These are phyloP conservation scores for Zalaria obscura DNA, from an alignment of 2,329 filamentous ascomycete species.

Conservation along the genomic window DNA sequence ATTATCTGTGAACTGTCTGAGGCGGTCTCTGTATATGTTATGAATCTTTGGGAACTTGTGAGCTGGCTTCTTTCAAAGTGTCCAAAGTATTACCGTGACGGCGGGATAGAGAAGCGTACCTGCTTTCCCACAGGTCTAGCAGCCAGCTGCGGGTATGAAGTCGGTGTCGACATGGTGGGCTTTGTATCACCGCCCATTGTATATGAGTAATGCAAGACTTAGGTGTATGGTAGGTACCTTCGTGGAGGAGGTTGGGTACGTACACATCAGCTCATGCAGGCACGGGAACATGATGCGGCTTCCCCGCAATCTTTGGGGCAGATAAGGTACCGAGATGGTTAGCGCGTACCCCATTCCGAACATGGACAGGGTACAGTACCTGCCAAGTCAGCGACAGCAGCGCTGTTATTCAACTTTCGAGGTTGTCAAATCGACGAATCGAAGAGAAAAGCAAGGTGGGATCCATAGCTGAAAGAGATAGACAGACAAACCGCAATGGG, in stretches of 20 bases:
- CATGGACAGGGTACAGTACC: no score
- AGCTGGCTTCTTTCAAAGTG: background rate
- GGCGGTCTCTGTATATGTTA: conserved; percentile 71
- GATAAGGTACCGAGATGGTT: no score
- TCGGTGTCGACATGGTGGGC: conserved; percentile 13
- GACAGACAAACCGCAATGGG: no score
- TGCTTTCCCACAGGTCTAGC: conserved; percentile 53
- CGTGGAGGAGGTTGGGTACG: background rate
- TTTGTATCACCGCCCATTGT: conserved; percentile 24
- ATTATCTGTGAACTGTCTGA: conserved; percentile 63
- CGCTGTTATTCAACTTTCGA: no score
- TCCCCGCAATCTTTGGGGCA: no score
- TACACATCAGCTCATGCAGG: background rate
- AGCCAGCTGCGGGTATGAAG: conserved; percentile 34
- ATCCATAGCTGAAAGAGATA: no score
- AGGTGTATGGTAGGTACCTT: background rate
- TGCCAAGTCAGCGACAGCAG: no score
- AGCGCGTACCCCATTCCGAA: no score
- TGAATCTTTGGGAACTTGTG: conserved; percentile 38
- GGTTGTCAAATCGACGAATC: no score
- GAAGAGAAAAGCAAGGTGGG: no score
- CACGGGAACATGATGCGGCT: background rate
- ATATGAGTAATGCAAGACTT: background rate
- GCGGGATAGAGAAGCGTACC: conserved; percentile 25
- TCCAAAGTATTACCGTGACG: conserved; percentile 44